Evolutionary conservation across 768 basidiomycete genomes (phyloP), one percentile per base, ranked within the genome.

Genomic region (Mycena galopus): DNA sequence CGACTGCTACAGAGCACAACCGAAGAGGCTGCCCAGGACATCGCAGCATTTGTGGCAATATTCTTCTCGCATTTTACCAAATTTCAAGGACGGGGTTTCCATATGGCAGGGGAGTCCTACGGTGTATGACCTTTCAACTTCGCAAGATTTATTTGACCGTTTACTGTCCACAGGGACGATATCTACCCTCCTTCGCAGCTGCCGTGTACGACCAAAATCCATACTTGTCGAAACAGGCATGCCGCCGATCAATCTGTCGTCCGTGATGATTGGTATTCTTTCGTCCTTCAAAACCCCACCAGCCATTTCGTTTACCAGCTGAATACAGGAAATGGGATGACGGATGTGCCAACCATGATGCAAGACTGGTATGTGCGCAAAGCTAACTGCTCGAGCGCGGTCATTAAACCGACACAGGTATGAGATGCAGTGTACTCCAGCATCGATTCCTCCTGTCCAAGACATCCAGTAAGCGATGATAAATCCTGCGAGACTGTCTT

Each of bases 31-130:
- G n/a, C n/a, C n/a, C n/a, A n/a, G n/a, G n/a, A n/a, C n/a, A n/a
- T n/a, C n/a, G n/a, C n/a, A n/a, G n/a, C n/a, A n/a, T n/a, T n/a
- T n/a, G n/a, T n/a, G n/a, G n/a, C n/a, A n/a, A n/a, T n/a, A n/a
- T n/a, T n/a, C n/a, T n/a, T n/a, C n/a, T n/a, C n/a, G n/a, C n/a
- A n/a, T n/a, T n/a, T n/a, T n/a, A n/a, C n/a, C n/a, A n/a, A n/a
- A n/a, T n/a, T n/a, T n/a, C n/a, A n/a, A n/a, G n/a, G n/a, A n/a
- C n/a, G 87, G 4, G 75, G 76, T 2, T 84, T 87, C 73, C 85
- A 87, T 65, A 79, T 88, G 78, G 79, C 84, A 1, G 85, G 86
- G 17, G 86, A 90, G 79, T 89, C 88, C 10, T 90, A 90, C 55
- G 89, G 84, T n/a, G 89, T 88, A 74, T 57, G 84, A 27, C 56